Evolutionary conservation across 176 grass and related monocot species (phyloP).

Genomic region (Aegilops bicornis): DNA sequence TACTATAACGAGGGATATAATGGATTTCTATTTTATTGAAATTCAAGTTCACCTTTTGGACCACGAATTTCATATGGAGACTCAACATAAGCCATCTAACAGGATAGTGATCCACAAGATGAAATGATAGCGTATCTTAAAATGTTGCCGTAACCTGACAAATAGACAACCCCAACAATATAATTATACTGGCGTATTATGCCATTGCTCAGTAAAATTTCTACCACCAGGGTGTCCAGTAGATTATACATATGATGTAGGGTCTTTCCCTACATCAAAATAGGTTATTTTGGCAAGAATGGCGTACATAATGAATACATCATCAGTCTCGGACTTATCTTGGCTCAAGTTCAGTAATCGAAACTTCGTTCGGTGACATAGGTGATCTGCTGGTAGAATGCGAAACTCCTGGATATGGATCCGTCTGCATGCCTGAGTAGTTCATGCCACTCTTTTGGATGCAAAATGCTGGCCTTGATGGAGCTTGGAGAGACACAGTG

Average conservation of each 20-base stretch:
- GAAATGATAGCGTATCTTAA: background rate
- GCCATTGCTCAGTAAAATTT: background rate
- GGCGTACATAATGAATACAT: background rate
- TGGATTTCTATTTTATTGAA: background rate
- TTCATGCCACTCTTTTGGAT: conserved; percentile 32
- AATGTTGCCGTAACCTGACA: background rate
- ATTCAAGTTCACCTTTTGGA: no score
- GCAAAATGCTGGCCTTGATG: conserved; percentile 54
- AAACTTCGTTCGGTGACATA: conserved; percentile 52
- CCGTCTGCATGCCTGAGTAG: conserved; percentile 2
- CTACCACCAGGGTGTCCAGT: background rate
- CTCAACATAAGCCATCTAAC: background rate
- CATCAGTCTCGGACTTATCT: conserved; percentile 30
- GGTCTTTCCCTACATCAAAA: background rate
- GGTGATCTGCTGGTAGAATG: conserved; percentile 17
- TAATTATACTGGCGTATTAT: background rate
- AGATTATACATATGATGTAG: background rate
- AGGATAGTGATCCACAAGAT: background rate
- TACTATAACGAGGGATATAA: background rate
- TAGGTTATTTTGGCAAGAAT: background rate
- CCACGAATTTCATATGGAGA: background rate
- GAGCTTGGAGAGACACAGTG: conserved; percentile 51
- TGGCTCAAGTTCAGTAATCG: conserved; percentile 57
- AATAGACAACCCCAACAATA: background rate
- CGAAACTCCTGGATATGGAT: background rate